Evolutionary conservation across 2,329 filamentous ascomycete species (phyloP).

Genomic region (Arachnomyces sp.): DNA sequence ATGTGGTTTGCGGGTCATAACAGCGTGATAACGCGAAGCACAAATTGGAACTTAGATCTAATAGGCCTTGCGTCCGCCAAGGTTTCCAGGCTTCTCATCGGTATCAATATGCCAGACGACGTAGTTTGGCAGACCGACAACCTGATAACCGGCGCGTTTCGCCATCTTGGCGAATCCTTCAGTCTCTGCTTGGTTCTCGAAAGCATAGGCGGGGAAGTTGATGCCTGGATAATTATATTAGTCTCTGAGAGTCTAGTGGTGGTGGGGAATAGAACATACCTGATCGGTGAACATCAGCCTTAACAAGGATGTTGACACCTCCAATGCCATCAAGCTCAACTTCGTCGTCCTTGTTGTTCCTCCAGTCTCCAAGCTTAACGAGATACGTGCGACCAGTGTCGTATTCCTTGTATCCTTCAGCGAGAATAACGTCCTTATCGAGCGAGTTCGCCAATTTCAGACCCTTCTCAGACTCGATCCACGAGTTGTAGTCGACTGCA

Average conservation of each 20-base stretch:
- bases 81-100: constrained; percentile 81
- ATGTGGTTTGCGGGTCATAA: too few species aligned
- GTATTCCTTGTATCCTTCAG: constrained; percentile 92
- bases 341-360: constrained; percentile 83
- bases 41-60: constrained; percentile 12
- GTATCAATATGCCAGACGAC: constrained; percentile 99
- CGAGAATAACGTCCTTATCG: constrained; percentile 72
- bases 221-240: constrained; percentile 55
- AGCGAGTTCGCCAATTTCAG: constrained; percentile 64
- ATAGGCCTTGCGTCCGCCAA: constrained; percentile 32
- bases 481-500: constrained; percentile 95
- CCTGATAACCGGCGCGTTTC: constrained; percentile 85
- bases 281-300: constrained; percentile 92
- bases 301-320: constrained; percentile 94
- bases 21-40: too few species aligned
- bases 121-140: constrained; percentile 90
- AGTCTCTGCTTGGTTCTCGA: constrained; percentile 98
- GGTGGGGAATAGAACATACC: constrained; percentile 45
- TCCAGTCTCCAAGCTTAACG: constrained; percentile 85
- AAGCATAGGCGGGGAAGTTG: constrained; percentile 93
- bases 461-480: constrained; percentile 86
- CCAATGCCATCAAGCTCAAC: constrained; percentile 91
- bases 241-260: constrained; percentile 3
- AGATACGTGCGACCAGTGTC: constrained; percentile 85
- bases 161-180: constrained; percentile 99